These are phyloP conservation scores for Crithidia mellificae DNA, from an alignment of 208 protist genomes.

Conservation along the genomic window DNA sequence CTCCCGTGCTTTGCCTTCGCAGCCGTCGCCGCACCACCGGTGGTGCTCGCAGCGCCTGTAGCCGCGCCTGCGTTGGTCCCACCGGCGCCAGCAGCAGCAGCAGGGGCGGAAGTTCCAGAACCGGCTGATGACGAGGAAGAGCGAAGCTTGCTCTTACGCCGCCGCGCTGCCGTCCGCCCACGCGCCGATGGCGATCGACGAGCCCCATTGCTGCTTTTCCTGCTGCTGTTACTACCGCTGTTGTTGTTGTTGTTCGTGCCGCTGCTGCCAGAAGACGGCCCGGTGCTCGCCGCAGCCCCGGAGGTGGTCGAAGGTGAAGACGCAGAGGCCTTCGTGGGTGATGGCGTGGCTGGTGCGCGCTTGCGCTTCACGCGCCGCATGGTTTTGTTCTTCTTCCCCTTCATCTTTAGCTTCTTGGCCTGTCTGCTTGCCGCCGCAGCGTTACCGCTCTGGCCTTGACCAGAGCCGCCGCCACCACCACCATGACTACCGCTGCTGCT, in stretches of 20 bases:
- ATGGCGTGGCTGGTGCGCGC: background rate
- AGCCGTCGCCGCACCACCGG: background rate
- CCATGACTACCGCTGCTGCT: background rate
- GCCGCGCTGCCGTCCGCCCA: conserved; percentile 4
- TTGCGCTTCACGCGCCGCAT: conserved; percentile 26
- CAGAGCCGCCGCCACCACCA: background rate
- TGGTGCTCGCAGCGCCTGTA: background rate
- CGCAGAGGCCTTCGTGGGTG: background rate
- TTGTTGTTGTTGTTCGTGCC: too few species aligned
- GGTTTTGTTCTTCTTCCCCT: conserved; percentile 17
- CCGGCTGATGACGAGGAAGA: background rate
- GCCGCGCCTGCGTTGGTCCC: too few species aligned
- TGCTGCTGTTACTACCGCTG: background rate
- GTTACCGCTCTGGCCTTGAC: background rate
- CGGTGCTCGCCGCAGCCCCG: background rate
- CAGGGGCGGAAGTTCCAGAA: background rate
- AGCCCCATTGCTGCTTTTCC: background rate
- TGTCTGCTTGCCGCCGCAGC: conserved; percentile 6
- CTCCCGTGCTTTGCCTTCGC: conserved; percentile 1
- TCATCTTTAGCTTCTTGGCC: conserved; percentile 10
- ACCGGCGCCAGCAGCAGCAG: background rate
- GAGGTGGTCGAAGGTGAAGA: background rate
- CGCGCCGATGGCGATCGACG: conserved; percentile 2
- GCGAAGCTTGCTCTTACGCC: conserved; percentile 16
- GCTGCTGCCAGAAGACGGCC: background rate